Conservation (phyloP, 192 early-diverging fungal genomes). For the Coemansia sp. region DNA sequence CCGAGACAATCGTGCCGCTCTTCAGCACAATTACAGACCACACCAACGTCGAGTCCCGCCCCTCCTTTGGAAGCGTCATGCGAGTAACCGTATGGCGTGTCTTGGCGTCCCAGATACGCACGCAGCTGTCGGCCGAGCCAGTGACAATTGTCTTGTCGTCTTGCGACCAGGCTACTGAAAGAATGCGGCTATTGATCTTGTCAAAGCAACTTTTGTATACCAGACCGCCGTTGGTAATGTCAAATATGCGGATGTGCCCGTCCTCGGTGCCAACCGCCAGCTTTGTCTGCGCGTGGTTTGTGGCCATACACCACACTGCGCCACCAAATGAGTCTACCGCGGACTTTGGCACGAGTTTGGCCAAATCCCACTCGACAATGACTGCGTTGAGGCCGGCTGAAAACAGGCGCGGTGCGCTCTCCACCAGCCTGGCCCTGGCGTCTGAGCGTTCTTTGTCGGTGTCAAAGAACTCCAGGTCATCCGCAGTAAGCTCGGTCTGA, state of each 20-base stretch:
- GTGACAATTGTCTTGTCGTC: slow-evolving; percentile 68
- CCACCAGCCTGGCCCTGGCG: slow-evolving; percentile 44
- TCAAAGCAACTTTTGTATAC: slow-evolving; percentile 66
- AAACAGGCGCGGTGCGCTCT: slow-evolving; percentile 70
- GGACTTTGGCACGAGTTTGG: slow-evolving; percentile 58
- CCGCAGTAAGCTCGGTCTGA: slow-evolving; percentile 58
- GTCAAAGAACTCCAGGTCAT: slow-evolving; percentile 65
- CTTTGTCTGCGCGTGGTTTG: slow-evolving; percentile 66
- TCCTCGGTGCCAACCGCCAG: slow-evolving; percentile 93
- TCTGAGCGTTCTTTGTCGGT: slow-evolving; percentile 58
- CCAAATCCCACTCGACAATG: slow-evolving; percentile 85
- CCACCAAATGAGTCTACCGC: slow-evolving; percentile 81
- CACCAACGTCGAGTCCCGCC: slow-evolving; percentile 77
- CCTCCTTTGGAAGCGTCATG: slow-evolving; percentile 72
- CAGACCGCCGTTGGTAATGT: slow-evolving; percentile 70
- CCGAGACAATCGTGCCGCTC: slow-evolving; percentile 77
- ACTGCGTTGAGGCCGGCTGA: slow-evolving; percentile 80
- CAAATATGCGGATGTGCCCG: slow-evolving; percentile 82
- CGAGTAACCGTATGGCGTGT: slow-evolving; percentile 55
- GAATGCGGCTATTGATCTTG: slow-evolving; percentile 59
- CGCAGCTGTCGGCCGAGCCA: slow-evolving; percentile 77
- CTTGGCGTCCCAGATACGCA: slow-evolving; percentile 65
- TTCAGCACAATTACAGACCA: slow-evolving; percentile 72
- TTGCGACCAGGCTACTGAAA: slow-evolving; percentile 82
- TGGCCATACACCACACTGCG: slow-evolving; percentile 89